phyloP scores from a whole-genome alignment of 164 flowering plant species.

The Chimonanthus praecox region DNA sequence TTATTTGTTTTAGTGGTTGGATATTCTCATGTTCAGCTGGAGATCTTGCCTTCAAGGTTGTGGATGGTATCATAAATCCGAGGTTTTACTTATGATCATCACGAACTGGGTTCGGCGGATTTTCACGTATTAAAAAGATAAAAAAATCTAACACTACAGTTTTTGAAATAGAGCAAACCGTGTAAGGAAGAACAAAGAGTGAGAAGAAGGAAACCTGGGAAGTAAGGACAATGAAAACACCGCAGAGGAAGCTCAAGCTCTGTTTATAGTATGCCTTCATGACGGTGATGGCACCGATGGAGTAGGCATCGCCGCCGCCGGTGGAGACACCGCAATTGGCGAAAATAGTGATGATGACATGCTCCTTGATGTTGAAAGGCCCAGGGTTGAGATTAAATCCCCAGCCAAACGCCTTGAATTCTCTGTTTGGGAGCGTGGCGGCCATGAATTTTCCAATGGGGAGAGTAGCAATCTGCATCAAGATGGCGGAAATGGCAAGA shows the following conservation, averaged over 20 bases:
- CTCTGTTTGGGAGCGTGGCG: conserved; percentile 43
- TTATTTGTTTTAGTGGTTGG: too few species aligned
- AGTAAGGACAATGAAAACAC: conserved; percentile 67
- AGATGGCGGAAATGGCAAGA: conserved; percentile 68
- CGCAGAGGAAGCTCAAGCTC: conserved; percentile 53
- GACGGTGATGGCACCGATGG: conserved; percentile 79
- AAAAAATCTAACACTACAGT: too few species aligned
- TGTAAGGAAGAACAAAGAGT: background rate
- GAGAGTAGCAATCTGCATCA: conserved; percentile 74
- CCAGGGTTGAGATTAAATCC: conserved; percentile 73
- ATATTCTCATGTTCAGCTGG: too few species aligned
- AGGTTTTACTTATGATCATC: too few species aligned
- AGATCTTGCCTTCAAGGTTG: too few species aligned
- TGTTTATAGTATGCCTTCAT: conserved; percentile 89
- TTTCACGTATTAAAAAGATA: too few species aligned
- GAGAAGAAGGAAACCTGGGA: conserved; percentile 49
- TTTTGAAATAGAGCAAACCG: too few species aligned
- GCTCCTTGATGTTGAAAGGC: conserved; percentile 93
- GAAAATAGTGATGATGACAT: conserved; percentile 87
- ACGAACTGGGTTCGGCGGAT: too few species aligned
- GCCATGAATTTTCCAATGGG: conserved; percentile 91
- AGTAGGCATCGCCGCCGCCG: conserved; percentile 92
- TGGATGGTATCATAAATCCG: too few species aligned
- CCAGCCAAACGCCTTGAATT: conserved; percentile 35
- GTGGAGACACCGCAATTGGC: conserved; percentile 77